phyloP scores from a whole-genome alignment of 768 basidiomycete species.

The Tricholoma matsutake region DNA sequence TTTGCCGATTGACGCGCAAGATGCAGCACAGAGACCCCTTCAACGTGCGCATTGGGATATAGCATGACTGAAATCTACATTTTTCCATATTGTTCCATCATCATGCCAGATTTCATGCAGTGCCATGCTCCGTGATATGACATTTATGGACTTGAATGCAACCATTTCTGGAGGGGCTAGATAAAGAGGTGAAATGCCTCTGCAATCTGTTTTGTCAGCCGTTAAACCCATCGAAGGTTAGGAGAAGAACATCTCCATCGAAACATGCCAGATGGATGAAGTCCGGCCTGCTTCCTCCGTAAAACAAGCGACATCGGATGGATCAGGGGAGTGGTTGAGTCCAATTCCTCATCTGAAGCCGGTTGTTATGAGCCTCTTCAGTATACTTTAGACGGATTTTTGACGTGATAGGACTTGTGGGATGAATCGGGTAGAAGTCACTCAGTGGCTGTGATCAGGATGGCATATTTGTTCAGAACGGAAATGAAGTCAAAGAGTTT shows the following conservation, averaged over 20 bases:
- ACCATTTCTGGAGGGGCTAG: neutral
- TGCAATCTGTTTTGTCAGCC: neutral
- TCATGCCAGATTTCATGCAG: neutral
- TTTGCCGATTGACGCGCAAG: neutral
- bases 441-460: neutral
- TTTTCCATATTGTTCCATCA: neutral
- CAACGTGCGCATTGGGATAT: neutral
- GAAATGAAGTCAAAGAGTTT: too few species aligned
- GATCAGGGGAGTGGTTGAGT: neutral
- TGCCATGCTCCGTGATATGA: neutral
- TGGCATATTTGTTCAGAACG: neutral
- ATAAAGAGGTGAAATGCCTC: neutral
- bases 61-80: neutral
- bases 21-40: neutral
- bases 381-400: neutral
- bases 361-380: neutral
- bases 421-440: neutral
- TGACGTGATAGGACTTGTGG: neutral
- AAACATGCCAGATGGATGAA: neutral
- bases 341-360: neutral
- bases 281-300: neutral
- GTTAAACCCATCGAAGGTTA: neutral
- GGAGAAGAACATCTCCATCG: neutral
- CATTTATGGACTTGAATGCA: neutral
- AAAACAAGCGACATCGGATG: neutral